Evolutionary conservation across 2,329 filamentous ascomycete genomes (phyloP).

Genomic region (Lecanoromycetidae sp.): DNA sequence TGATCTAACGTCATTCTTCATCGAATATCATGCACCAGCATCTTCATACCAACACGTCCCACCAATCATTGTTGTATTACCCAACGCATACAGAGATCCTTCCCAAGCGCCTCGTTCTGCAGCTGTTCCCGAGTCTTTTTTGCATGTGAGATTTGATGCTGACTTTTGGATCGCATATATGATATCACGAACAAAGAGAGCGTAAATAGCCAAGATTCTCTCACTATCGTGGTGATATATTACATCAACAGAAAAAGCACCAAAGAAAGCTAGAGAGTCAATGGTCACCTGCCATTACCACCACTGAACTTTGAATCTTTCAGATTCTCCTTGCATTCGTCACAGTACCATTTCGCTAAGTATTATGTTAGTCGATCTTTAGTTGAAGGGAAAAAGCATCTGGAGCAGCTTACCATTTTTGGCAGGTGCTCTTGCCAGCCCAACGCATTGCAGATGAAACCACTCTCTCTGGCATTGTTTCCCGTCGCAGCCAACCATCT

Average conservation of each 20-base stretch:
- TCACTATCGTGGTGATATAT: background rate
- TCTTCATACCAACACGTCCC: too few species aligned
- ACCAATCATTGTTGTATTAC: too few species aligned
- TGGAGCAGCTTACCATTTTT: slow-evolving; percentile 63
- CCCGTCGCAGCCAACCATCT: slow-evolving; percentile 73
- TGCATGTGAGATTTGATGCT: too few species aligned
- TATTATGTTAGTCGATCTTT: background rate
- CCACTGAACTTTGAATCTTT: slow-evolving; percentile 10
- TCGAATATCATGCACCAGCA: too few species aligned
- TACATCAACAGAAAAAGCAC: background rate
- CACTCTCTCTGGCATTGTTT: slow-evolving; percentile 62
- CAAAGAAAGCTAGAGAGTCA: background rate
- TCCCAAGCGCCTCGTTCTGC: too few species aligned
- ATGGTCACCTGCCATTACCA: slow-evolving; percentile 2
- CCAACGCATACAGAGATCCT: too few species aligned
- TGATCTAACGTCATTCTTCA: too few species aligned
- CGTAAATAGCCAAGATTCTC: too few species aligned
- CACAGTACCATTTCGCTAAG: slow-evolving; percentile 69
- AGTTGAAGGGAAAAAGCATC: too few species aligned
- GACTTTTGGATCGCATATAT: too few species aligned
- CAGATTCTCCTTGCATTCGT: slow-evolving; percentile 50
- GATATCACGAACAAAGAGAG: too few species aligned
- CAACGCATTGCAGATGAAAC: slow-evolving; percentile 76
- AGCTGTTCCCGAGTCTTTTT: too few species aligned
- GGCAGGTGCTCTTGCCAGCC: slow-evolving; percentile 64